Base-by-base conservation (phyloP, 768 basidiomycete genomes). In the Pleurotus tuber-regium region DNA sequence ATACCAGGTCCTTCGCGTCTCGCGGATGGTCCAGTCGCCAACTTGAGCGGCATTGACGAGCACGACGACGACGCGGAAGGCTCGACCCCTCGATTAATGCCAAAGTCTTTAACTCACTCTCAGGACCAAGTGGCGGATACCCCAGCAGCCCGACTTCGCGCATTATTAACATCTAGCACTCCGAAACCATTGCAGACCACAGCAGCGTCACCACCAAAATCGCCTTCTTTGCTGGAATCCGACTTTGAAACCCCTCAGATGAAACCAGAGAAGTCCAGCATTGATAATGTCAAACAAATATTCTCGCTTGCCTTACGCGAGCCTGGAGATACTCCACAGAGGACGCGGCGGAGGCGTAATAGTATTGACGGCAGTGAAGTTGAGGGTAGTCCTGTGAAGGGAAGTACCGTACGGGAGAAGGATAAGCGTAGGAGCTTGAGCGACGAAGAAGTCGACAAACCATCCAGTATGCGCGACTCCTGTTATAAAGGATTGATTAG, bases 271-370 rank as follows among this genome's bases (percentile, higher is more conserved):
- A 65, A 69, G 7, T 74, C 76, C 24, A 83, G 79, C 50, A 59
- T 77, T 44, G 77, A 79, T 14, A 84, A 75, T 61, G 61, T 89
- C 40, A 85, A 75, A 61, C 76, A 80, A 52, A 71, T 90, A 25
- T 87, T 90, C 61, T 79, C 79, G n/a, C 76, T 74, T 50, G 85
- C 83, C 2, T 69, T 82, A 41, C 79, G 82, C 31, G 82, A 85
- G 18, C 76, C 85, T 1, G 84, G 80, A 2, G 76, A 79, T 56
- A 86, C 84, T 4, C 84, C 87, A 2, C 74, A 76, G 61, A 88
- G 83, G 63, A 60, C 53, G 18, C 66, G 71, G 56, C 63, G 50
- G n/a, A 68, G 82, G 49, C 68, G 82, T 62, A 84, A 79, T 57
- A 87, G 83, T 61, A 72, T 84, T 42, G 82, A 82, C 58, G 61